Evolutionary conservation across 768 basidiomycete species (phyloP).

Genomic region (Coprinopsis marcescibilis): DNA sequence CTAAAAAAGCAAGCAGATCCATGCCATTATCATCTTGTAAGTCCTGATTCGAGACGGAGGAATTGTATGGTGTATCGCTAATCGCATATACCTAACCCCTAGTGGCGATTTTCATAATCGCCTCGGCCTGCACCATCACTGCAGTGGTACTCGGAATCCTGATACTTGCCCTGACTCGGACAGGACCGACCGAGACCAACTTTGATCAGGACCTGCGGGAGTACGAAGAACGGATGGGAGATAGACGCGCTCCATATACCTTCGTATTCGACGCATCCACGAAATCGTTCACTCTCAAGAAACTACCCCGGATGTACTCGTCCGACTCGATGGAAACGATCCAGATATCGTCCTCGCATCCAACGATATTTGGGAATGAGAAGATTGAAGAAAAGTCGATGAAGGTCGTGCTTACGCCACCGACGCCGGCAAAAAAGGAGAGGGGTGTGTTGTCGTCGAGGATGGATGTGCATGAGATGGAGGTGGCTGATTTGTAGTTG

Average conservation of each 20-base stretch:
- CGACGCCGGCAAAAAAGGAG: constrained; percentile 23
- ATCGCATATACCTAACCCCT: background rate
- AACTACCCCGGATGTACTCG: background rate
- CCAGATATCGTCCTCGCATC: constrained; percentile 25
- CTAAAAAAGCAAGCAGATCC: too few species aligned
- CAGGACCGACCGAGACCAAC: constrained; percentile 4
- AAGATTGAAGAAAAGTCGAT: constrained; percentile 17
- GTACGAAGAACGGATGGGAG: constrained; percentile 7
- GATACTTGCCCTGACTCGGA: constrained; percentile 1
- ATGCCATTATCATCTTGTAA: constrained; percentile 1
- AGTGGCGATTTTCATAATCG: constrained; percentile 5
- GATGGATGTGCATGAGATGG: too few species aligned
- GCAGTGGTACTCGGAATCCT: constrained; percentile 7
- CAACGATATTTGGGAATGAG: constrained; percentile 22
- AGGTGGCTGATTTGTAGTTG: too few species aligned
- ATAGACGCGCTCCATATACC: background rate
- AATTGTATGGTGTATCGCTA: too few species aligned
- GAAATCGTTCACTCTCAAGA: background rate
- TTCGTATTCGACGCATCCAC: background rate
- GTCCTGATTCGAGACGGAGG: background rate
- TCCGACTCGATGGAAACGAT: constrained; percentile 10
- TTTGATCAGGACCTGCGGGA: constrained; percentile 5
- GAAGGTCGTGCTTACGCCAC: constrained; percentile 27
- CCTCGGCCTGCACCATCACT: constrained; percentile 9
- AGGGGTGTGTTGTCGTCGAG: too few species aligned